These are phyloP conservation scores for Talaromyces sp. DNA, from an alignment of 2,329 filamentous ascomycete genomes.

Conservation along the genomic window DNA sequence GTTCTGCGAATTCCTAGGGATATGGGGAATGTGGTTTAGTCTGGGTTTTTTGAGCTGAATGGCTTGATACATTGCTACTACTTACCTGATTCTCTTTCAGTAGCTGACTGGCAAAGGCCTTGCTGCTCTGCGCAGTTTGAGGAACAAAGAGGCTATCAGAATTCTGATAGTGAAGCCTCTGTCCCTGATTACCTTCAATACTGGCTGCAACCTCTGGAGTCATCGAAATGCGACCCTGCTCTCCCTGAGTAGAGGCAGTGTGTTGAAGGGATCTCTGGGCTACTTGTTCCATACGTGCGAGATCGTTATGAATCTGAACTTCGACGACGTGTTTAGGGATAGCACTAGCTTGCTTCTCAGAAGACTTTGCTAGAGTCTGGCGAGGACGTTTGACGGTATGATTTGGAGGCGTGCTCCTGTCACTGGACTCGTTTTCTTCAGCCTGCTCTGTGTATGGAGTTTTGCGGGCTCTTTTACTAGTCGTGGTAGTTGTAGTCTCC, in stretches of 20 bases:
- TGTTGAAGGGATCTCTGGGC: background rate
- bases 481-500: background rate
- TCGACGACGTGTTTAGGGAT: background rate
- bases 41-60: background rate
- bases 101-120: background rate
- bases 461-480: background rate
- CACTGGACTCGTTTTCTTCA: background rate
- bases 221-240: background rate
- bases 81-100: conserved; percentile 3
- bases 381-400: background rate
- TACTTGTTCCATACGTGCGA: background rate
- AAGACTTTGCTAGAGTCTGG: background rate
- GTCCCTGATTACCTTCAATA: background rate
- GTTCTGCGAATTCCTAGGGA: background rate
- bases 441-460: background rate
- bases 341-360: background rate
- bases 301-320: background rate
- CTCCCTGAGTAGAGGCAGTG: background rate
- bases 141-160: background rate
- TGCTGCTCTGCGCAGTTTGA: background rate
- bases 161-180: background rate
- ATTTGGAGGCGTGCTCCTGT: background rate
- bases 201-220: background rate
- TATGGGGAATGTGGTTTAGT: background rate
- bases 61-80: no score